These are phyloP conservation scores for Stachybotrys elegans DNA, from an alignment of 2,329 filamentous ascomycete genomes.

Conservation along the genomic window DNA sequence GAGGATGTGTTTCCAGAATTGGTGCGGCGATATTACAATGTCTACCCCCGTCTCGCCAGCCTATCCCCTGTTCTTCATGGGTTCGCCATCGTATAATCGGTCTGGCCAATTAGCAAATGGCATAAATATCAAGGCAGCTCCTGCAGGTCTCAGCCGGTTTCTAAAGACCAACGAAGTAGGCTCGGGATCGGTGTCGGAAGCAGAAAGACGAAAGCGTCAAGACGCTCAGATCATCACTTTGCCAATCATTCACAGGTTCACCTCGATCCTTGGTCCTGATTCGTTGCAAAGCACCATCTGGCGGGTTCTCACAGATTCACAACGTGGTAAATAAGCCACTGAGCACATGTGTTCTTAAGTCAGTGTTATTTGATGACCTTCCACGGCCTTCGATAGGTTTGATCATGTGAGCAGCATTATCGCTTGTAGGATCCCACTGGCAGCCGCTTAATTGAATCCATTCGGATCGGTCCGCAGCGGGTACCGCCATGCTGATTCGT, in stretches of 20 bases:
- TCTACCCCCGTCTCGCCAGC: neutral
- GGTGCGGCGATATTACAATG: neutral
- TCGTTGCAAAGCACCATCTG: neutral
- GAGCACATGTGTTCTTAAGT: neutral
- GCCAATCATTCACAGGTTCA: neutral
- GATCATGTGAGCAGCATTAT: neutral
- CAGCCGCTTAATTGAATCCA: too few relatives aligned
- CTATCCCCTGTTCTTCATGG: neutral
- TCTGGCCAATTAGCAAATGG: neutral
- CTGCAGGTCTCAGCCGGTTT: neutral
- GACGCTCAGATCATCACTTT: neutral
- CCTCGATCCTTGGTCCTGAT: neutral
- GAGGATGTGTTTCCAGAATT: neutral
- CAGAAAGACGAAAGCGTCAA: neutral
- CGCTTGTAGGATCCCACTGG: too few relatives aligned
- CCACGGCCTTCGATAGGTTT: neutral
- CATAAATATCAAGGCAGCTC: neutral
- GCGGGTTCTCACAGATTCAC: neutral
- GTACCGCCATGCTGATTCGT: too few relatives aligned
- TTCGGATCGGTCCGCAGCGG: too few relatives aligned
- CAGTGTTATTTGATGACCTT: neutral
- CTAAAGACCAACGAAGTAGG: neutral
- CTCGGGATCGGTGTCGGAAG: neutral
- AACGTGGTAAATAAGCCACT: neutral
- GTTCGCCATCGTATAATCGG: neutral